Evolutionary conservation across 169 alveolate species (phyloP).

Genomic region (Blepharisma undulans): DNA sequence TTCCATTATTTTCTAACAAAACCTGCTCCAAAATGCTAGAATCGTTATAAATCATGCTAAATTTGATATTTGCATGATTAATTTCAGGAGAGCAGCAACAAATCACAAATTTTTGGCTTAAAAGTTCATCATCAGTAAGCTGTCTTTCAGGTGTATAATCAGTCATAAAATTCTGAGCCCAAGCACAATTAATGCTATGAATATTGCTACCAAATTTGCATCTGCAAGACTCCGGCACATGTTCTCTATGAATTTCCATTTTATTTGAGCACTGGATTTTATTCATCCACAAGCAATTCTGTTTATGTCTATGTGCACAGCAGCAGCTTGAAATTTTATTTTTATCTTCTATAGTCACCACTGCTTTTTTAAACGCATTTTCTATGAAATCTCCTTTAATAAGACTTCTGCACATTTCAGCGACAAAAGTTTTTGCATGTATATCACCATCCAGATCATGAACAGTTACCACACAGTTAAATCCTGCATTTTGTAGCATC

Average conservation of each 20-base stretch:
- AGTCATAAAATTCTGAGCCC: conserved; percentile 1
- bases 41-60: neutral
- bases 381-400: neutral
- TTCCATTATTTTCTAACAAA: neutral
- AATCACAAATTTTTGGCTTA: neutral
- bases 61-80: neutral
- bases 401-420: conserved; percentile 10
- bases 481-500: conserved; percentile 22
- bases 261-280: neutral
- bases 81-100: conserved; percentile 32
- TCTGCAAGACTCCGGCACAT: neutral
- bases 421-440: neutral
- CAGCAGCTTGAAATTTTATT: neutral
- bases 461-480: conserved; percentile 19
- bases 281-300: conserved; percentile 7
- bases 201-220: neutral
- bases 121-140: neutral
- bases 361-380: conserved; percentile 2
- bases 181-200: neutral
- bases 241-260: neutral
- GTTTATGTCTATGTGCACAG: conserved; percentile 15
- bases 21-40: neutral
- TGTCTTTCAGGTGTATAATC: neutral
- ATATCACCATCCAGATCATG: neutral
- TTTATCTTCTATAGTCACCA: neutral